phyloP scores from a whole-genome alignment of 768 basidiomycete species.

The Vararia minispora region DNA sequence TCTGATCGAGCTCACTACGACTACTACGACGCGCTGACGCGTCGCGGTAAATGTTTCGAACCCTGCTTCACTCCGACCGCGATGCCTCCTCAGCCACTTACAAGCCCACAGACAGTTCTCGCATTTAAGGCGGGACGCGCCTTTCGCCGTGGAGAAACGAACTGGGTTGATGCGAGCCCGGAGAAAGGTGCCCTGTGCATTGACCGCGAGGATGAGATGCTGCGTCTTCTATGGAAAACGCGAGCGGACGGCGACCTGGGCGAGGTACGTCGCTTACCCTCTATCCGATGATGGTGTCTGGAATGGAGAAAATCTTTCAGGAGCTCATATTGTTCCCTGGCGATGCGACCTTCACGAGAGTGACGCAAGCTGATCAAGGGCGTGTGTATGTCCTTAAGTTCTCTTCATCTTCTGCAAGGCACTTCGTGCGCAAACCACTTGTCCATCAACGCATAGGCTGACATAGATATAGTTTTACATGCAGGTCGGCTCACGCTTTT shows the following conservation, averaged over 20 bases:
- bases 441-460: background rate
- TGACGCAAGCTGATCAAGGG: slow-evolving; percentile 52
- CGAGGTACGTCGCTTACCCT: slow-evolving; percentile 36
- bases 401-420: slow-evolving; percentile 77
- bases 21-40: slow-evolving; percentile 4
- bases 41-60: background rate
- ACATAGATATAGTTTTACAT: slow-evolving; percentile 60
- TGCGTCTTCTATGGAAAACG: slow-evolving; percentile 78
- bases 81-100: slow-evolving; percentile 13
- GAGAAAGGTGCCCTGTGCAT: slow-evolving; percentile 68
- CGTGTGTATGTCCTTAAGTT: slow-evolving; percentile 86
- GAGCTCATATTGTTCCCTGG: slow-evolving; percentile 83
- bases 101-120: slow-evolving; percentile 19
- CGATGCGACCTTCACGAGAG: slow-evolving; percentile 74
- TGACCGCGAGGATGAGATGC: slow-evolving; percentile 59
- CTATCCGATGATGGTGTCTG: background rate
- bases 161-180: slow-evolving; percentile 53
- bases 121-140: slow-evolving; percentile 67
- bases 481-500: slow-evolving; percentile 41
- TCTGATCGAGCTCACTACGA: background rate
- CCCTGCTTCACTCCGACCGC: background rate
- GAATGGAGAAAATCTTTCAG: slow-evolving; percentile 24
- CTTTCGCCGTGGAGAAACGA: slow-evolving; percentile 53
- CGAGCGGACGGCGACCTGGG: slow-evolving; percentile 46
- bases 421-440: slow-evolving; percentile 53